Evolutionary conservation across 495 filamentous ascomycete genomes (phyloP).

Genomic region (Aspergillus nanangensis): DNA sequence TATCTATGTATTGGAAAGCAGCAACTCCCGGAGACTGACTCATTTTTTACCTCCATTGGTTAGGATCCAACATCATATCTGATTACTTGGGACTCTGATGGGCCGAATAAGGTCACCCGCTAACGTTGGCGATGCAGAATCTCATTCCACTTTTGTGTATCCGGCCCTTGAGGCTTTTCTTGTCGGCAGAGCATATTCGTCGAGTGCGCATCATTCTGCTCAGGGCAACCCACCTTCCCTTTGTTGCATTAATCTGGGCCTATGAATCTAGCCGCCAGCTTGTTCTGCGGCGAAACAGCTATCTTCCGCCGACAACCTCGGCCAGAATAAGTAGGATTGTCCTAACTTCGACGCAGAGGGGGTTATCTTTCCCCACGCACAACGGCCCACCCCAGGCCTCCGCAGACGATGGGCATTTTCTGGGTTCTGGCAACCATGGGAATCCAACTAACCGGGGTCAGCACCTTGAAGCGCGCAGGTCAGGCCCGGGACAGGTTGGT

Average conservation of each 20-base stretch:
- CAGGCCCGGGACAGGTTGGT: constrained; percentile 14
- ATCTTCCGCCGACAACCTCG: constrained; percentile 18
- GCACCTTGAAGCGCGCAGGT: constrained; percentile 18
- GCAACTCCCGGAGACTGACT: constrained; percentile 70
- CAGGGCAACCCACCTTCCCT: constrained; percentile 64
- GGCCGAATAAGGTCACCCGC: constrained; percentile 2
- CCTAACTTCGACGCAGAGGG: constrained; percentile 22
- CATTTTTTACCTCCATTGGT: constrained; percentile 70
- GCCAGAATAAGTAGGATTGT: constrained; percentile 18
- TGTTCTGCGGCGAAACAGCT: constrained; percentile 21
- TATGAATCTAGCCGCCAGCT: constrained; percentile 48
- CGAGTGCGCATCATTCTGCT: constrained; percentile 72
- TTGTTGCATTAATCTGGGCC: constrained; percentile 56
- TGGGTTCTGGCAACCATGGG: constrained; percentile 14
- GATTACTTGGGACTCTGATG: constrained; percentile 8
- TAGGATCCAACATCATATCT: constrained; percentile 9
- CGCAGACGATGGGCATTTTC: constrained; percentile 18
- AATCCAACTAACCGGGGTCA: constrained; percentile 18
- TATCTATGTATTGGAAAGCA: constrained; percentile 73
- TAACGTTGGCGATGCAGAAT: constrained; percentile 52
- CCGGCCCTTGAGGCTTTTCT: constrained; percentile 73
- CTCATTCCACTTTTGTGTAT: constrained; percentile 78
- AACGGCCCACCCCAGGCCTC: constrained; percentile 24
- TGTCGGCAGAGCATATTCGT: constrained; percentile 68
- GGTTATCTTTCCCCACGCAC: constrained; percentile 27